These are phyloP conservation scores for Meira miltonrushii DNA, from an alignment of 1,284 basidiomycete species.

Conservation along the genomic window DNA sequence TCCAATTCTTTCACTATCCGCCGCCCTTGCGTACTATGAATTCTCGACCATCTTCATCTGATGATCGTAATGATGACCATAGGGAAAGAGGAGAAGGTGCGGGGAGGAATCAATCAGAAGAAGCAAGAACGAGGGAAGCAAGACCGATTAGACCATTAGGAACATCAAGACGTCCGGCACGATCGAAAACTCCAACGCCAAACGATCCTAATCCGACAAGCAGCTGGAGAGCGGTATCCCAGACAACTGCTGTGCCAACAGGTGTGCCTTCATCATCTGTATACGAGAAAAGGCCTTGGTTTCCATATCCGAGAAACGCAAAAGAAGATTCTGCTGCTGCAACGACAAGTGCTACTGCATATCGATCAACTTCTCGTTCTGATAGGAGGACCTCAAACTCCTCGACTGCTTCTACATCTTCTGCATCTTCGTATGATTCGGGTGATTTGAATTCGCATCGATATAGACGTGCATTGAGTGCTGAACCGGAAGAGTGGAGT, in stretches of 20 bases:
- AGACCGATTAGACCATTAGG: conserved; percentile 10
- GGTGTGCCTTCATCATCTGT: neutral
- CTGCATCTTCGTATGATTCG: conserved; percentile 4
- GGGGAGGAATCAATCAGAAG: neutral
- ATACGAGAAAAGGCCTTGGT: conserved; percentile 12
- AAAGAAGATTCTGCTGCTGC: neutral
- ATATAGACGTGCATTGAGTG: conserved; percentile 3
- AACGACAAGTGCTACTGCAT: neutral
- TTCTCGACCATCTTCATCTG: neutral
- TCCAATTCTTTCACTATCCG: too few species aligned
- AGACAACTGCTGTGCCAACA: too few species aligned
- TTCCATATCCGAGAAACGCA: conserved; percentile 6
- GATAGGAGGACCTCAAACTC: neutral
- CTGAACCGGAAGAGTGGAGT: conserved; percentile 9
- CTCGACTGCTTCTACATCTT: conserved; percentile 12
- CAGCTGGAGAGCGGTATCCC: neutral
- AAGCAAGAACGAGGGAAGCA: neutral
- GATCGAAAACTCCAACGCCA: conserved; percentile 11
- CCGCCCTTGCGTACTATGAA: too few species aligned
- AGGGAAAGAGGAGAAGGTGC: neutral
- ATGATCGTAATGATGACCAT: neutral
- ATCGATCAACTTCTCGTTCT: conserved; percentile 1
- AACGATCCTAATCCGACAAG: conserved; percentile 5
- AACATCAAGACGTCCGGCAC: conserved; percentile 7
- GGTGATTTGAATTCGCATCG: neutral